phyloP scores from a whole-genome alignment of 2,329 filamentous ascomycete genomes.

The Cytospora chrysosperma region DNA sequence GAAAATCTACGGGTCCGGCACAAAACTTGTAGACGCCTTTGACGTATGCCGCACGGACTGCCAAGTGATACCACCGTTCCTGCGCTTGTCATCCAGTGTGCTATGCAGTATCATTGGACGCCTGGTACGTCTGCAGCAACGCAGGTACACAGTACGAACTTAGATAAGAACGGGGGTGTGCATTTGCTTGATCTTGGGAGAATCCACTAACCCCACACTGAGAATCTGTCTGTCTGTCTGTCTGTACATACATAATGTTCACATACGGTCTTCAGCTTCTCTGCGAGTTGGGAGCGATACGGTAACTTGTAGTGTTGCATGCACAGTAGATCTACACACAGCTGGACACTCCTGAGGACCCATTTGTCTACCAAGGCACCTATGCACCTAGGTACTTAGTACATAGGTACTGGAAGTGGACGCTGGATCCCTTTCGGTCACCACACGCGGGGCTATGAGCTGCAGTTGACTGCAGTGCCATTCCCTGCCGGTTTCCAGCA shows the following conservation, averaged over 20 bases:
- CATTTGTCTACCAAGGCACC: no score
- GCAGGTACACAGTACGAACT: neutral
- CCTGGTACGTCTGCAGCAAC: neutral
- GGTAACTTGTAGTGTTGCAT: neutral
- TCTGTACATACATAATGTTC: neutral
- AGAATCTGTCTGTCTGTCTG: no score
- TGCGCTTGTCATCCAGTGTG: neutral
- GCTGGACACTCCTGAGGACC: no score
- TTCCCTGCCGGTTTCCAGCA: constrained; percentile 13
- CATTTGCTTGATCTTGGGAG: neutral
- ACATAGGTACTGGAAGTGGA: neutral
- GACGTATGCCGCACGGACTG: constrained; percentile 1
- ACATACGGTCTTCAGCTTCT: neutral
- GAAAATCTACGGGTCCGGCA: neutral
- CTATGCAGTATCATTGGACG: constrained; percentile 8
- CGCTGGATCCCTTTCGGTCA: neutral
- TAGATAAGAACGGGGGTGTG: neutral
- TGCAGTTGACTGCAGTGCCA: constrained; percentile 5
- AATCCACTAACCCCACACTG: neutral
- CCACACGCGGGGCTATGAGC: constrained; percentile 1
- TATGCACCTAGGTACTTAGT: neutral
- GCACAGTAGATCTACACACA: no score
- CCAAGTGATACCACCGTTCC: neutral
- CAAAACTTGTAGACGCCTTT: constrained; percentile 5
- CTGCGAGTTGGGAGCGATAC: neutral